These are phyloP conservation scores for Wickerhamiella spandovensis DNA, from an alignment of 805 yeast species.

Conservation along the genomic window DNA sequence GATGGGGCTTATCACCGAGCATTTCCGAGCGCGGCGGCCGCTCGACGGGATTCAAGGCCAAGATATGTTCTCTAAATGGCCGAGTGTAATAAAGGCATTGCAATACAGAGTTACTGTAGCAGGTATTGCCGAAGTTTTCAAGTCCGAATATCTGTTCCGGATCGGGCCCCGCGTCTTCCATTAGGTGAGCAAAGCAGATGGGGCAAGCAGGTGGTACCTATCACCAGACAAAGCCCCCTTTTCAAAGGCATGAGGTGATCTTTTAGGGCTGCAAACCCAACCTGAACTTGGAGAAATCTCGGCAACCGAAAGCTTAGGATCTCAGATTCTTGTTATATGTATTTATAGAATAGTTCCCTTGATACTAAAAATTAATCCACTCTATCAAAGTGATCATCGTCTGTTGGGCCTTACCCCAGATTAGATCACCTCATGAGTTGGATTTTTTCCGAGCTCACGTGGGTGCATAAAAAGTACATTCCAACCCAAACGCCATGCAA, in stretches of 20 bases:
- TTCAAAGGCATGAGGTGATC: background rate
- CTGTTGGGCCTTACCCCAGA: background rate
- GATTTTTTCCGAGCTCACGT: too few species aligned
- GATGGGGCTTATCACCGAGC: conserved; percentile 25
- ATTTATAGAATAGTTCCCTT: too few species aligned
- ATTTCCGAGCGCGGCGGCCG: conserved; percentile 28
- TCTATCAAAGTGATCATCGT: too few species aligned
- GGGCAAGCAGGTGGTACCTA: background rate
- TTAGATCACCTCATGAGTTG: background rate
- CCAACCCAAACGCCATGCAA: too few species aligned
- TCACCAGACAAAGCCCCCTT: background rate
- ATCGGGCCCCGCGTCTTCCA: conserved; percentile 15
- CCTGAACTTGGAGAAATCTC: too few species aligned
- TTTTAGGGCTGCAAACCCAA: background rate
- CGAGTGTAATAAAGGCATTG: conserved; percentile 74
- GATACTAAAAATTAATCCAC: too few species aligned
- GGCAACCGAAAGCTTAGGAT: too few species aligned
- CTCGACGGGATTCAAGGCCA: conserved; percentile 18
- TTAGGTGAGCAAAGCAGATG: background rate
- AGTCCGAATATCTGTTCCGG: conserved; percentile 29
- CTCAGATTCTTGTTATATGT: too few species aligned
- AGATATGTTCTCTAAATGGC: conserved; percentile 46
- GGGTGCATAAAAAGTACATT: too few species aligned
- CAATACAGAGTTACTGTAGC: conserved; percentile 85
- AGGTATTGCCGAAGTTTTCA: conserved; percentile 48